Evolutionary conservation across 371 early-diverging fungal genomes (phyloP).

Genomic region (Mucor ambiguus): DNA sequence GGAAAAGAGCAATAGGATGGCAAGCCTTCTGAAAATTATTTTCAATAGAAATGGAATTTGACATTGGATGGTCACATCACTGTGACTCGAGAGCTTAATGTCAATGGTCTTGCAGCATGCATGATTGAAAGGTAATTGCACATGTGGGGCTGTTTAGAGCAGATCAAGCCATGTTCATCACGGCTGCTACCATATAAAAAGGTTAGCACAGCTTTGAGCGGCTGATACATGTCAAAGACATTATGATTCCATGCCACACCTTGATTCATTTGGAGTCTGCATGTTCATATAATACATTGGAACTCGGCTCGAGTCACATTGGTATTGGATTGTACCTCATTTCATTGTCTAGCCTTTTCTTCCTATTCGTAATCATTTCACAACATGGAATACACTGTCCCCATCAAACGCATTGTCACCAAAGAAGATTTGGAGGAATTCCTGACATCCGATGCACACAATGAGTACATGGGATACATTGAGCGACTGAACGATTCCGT

Average conservation of each 20-base stretch:
- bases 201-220: neutral
- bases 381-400: constrained; percentile 43
- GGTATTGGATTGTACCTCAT: neutral
- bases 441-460: constrained; percentile 65
- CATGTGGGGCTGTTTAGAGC: neutral
- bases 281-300: neutral
- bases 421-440: constrained; percentile 85
- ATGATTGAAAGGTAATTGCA: neutral
- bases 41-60: constrained; percentile 1
- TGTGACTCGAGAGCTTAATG: neutral
- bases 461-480: constrained; percentile 70
- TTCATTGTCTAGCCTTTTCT: neutral
- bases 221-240: neutral
- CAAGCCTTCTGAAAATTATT: constrained; percentile 8
- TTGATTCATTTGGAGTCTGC: neutral
- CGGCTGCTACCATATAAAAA: too few relatives aligned
- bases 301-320: constrained; percentile 4
- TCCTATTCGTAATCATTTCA: neutral
- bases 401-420: constrained; percentile 78
- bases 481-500: constrained; percentile 72
- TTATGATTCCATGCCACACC: neutral
- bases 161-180: neutral
- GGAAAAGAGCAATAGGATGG: neutral
- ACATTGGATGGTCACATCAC: neutral
- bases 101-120: neutral